These are phyloP conservation scores for Melaleuca alternifolia DNA, from an alignment of 345 rosid species.

Conservation along the genomic window DNA sequence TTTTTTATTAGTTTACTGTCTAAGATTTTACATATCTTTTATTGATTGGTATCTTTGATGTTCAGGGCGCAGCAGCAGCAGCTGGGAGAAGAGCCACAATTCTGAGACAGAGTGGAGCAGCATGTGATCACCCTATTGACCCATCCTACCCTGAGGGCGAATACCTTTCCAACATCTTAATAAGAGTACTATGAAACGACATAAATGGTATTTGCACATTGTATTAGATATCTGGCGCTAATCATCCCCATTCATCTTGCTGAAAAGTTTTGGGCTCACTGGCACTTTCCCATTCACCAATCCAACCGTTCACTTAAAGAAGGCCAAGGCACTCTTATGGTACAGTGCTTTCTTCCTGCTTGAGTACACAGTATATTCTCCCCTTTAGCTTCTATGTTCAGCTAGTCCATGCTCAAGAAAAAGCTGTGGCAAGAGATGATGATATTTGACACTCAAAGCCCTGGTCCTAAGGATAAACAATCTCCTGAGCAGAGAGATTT, in stretches of 20 bases:
- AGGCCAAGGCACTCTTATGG: neutral
- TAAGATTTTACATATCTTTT: neutral
- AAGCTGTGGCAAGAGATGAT: neutral
- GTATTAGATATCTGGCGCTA: neutral
- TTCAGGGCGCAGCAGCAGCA: constrained; percentile 55
- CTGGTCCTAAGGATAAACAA: neutral
- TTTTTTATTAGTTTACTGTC: neutral
- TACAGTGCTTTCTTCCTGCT: neutral
- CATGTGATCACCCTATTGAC: constrained; percentile 77
- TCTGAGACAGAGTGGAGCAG: constrained; percentile 64
- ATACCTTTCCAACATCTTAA: constrained; percentile 39
- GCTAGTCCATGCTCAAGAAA: neutral
- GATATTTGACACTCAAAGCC: neutral
- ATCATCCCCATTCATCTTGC: neutral
- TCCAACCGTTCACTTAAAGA: neutral
- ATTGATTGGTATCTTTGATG: neutral
- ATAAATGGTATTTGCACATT: neutral
- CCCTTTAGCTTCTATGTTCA: neutral
- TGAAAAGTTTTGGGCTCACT: neutral
- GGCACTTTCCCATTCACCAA: neutral
- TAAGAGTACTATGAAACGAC: constrained; percentile 31
- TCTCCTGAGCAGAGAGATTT: neutral
- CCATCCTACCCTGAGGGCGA: constrained; percentile 84
- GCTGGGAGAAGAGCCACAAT: constrained; percentile 62
- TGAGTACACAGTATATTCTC: neutral